These are phyloP conservation scores for Nymphaea colorata DNA, from an alignment of 164 flowering plant genomes.

Conservation along the genomic window DNA sequence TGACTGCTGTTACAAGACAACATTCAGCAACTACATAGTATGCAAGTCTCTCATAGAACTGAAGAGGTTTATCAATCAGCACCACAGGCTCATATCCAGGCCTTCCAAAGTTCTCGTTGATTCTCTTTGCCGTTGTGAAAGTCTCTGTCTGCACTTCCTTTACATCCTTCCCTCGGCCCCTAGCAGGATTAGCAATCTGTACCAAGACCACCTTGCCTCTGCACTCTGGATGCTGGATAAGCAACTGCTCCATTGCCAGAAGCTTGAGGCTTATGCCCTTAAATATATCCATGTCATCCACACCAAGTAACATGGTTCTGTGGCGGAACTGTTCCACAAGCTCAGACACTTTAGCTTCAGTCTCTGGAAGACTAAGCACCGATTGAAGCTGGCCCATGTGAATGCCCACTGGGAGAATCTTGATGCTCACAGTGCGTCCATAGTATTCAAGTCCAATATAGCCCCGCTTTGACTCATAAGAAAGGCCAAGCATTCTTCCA, in stretches of 20 bases:
- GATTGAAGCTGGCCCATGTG: conserved; percentile 62
- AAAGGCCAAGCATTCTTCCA: conserved; percentile 58
- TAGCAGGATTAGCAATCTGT: conserved; percentile 67
- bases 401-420: conserved; percentile 69
- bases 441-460: conserved; percentile 65
- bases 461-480: conserved; percentile 69
- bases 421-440: conserved; percentile 63
- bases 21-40: conserved; percentile 68
- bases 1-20: conserved; percentile 61
- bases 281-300: conserved; percentile 75
- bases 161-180: conserved; percentile 64
- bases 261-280: conserved; percentile 69
- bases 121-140: conserved; percentile 31
- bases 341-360: conserved; percentile 44
- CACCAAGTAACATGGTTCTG: conserved; percentile 49
- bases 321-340: conserved; percentile 27
- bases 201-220: conserved; percentile 64
- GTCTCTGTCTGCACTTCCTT: conserved; percentile 61
- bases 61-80: conserved; percentile 37
- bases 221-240: conserved; percentile 53
- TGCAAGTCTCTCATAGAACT: conserved; percentile 47
- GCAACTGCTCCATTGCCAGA: conserved; percentile 66
- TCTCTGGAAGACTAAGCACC: conserved; percentile 44
- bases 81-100: conserved; percentile 50
- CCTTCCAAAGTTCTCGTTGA: conserved; percentile 40